Conservation (phyloP, 495 filamentous ascomycete genomes). For the Penicillium desertorum region DNA sequence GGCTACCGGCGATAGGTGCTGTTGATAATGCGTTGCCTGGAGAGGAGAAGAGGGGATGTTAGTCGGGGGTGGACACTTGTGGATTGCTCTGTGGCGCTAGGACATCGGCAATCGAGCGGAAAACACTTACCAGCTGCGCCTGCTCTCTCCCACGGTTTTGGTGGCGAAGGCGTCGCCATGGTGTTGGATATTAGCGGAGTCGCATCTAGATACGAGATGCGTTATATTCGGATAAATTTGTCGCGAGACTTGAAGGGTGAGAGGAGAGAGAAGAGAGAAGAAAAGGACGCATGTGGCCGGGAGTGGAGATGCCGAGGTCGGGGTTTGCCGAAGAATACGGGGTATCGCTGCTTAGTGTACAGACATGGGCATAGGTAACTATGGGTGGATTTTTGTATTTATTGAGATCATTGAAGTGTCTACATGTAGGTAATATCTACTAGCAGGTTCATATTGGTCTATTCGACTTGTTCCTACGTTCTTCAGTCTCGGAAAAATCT, state of each 20-base stretch:
- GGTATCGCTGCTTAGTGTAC: not conserved
- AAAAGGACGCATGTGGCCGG: conserved; percentile 32
- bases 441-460: not conserved
- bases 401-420: not conserved
- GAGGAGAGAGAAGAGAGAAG: conserved; percentile 19
- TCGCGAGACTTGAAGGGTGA: conserved; percentile 17
- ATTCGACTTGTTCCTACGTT: not conserved
- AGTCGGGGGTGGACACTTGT: conserved; percentile 10
- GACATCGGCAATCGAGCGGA: conserved; percentile 9
- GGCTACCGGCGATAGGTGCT: conserved; percentile 33
- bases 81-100: conserved; percentile 12
- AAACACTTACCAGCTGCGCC: conserved; percentile 59
- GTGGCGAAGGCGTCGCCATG: conserved; percentile 71
- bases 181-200: conserved; percentile 30
- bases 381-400: not conserved
- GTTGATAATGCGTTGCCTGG: conserved; percentile 39
- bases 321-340: conserved; percentile 20
- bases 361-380: too few relatives aligned
- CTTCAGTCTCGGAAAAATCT: conserved; percentile 24
- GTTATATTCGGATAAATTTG: conserved; percentile 11
- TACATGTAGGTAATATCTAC: not conserved
- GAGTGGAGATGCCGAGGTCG: conserved; percentile 36
- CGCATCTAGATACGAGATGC: conserved; percentile 30
- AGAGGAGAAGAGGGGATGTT: conserved; percentile 9
- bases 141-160: conserved; percentile 92